phyloP scores from a whole-genome alignment of 2,329 filamentous ascomycete species.

The Furcasterigmium furcatum region DNA sequence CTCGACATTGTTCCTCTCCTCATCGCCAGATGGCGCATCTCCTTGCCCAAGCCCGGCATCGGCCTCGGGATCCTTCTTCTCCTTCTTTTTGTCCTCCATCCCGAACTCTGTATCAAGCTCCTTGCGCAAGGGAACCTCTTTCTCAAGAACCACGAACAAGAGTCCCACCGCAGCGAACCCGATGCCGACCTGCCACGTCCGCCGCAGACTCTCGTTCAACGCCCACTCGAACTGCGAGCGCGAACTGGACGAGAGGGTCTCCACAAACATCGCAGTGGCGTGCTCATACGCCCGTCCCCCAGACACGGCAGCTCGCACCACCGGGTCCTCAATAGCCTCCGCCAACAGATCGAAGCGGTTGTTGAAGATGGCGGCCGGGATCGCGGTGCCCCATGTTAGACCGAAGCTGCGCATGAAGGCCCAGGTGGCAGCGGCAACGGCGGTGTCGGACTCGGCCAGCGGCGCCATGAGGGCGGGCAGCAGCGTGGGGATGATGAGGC shows the following conservation, averaged over 20 bases:
- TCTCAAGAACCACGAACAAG: constrained; percentile 13
- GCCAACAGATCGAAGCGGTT: constrained; percentile 12
- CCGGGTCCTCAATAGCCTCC: constrained; percentile 7
- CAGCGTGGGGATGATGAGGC: constrained; percentile 34
- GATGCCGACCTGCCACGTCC: constrained; percentile 21
- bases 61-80: not conserved
- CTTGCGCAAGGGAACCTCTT: constrained; percentile 17
- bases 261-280: constrained; percentile 18
- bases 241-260: constrained; percentile 6
- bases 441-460: constrained; percentile 30
- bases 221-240: constrained; percentile 11
- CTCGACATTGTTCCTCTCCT: no score
- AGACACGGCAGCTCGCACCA: constrained; percentile 6
- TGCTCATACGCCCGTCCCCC: constrained; percentile 20
- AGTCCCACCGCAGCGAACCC: constrained; percentile 20
- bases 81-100: constrained; percentile 11
- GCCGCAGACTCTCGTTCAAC: constrained; percentile 12
- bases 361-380: constrained; percentile 37
- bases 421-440: constrained; percentile 34
- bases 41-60: no score
- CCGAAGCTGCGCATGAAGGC: constrained; percentile 45
- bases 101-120: constrained; percentile 24
- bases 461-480: constrained; percentile 40
- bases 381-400: constrained; percentile 40
- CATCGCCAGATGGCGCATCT: no score